phyloP scores from a whole-genome alignment of 768 basidiomycete species.

The Cyclocybe aegerita region DNA sequence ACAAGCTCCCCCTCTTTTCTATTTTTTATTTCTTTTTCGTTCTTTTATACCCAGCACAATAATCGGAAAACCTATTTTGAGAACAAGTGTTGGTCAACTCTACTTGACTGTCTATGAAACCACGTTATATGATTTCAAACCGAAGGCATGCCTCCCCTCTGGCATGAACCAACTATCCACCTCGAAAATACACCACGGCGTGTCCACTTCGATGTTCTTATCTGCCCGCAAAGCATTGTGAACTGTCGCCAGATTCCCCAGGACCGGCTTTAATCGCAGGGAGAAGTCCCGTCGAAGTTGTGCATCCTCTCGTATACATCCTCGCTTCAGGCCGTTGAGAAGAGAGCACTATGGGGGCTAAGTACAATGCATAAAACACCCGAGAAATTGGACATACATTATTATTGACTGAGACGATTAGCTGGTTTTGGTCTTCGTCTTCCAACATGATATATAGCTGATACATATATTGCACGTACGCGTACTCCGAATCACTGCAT shows the following conservation, averaged over 20 bases:
- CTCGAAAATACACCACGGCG: slow-evolving; percentile 16
- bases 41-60: too few relatives aligned
- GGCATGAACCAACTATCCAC: slow-evolving; percentile 28
- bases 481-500: slow-evolving; percentile 54
- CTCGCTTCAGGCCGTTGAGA: slow-evolving; percentile 43
- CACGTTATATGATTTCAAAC: slow-evolving; percentile 17
- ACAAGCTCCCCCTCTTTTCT: too few relatives aligned
- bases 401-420: slow-evolving; percentile 50
- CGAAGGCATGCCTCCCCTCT: slow-evolving; percentile 23
- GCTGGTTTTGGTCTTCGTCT: slow-evolving; percentile 42
- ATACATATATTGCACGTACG: slow-evolving; percentile 48
- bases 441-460: slow-evolving; percentile 49
- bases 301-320: slow-evolving; percentile 41
- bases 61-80: not conserved
- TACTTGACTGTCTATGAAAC: not conserved
- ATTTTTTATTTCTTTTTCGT: too few relatives aligned
- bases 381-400: slow-evolving; percentile 28
- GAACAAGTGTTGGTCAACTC: not conserved
- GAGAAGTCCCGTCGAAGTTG: slow-evolving; percentile 35
- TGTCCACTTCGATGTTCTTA: slow-evolving; percentile 8
- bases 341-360: slow-evolving; percentile 35
- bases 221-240: slow-evolving; percentile 24
- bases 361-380: not conserved
- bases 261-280: slow-evolving; percentile 39
- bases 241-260: slow-evolving; percentile 47